Conservation (phyloP, 768 basidiomycete genomes). For the Harrya chromipes region DNA sequence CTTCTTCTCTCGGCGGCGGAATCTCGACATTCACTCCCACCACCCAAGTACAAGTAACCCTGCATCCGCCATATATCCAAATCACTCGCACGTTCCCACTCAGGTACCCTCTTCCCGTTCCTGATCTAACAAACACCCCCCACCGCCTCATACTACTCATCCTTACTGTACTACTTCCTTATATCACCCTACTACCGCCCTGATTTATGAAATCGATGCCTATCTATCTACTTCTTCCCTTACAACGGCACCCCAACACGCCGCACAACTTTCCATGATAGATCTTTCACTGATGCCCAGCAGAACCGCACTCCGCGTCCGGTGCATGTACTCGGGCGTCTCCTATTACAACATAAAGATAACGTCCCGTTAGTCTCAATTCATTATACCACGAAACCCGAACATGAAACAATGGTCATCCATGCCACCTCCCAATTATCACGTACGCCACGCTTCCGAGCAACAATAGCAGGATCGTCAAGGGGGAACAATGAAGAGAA, state of each 20-base stretch:
- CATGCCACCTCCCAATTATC: neutral
- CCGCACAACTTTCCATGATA: constrained; percentile 50
- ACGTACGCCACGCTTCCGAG: constrained; percentile 4
- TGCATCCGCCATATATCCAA: neutral
- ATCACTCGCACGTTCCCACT: no score
- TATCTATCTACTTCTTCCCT: neutral
- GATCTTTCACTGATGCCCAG: constrained; percentile 50
- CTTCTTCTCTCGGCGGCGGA: no score
- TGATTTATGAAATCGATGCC: constrained; percentile 6
- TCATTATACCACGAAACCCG: neutral
- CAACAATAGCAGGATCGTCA: constrained; percentile 14
- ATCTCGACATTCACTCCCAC: no score
- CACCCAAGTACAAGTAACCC: no score
- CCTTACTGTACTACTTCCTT: no score
- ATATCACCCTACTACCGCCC: neutral
- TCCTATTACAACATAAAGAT: no score
- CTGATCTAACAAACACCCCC: constrained; percentile 11
- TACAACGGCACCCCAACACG: constrained; percentile 38
- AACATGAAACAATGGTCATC: no score
- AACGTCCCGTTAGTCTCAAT: constrained; percentile 10
- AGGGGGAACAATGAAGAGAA: constrained; percentile 8
- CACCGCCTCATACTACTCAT: no score
- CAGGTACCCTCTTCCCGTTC: constrained; percentile 6
- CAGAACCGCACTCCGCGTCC: constrained; percentile 44
- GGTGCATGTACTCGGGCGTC: constrained; percentile 34